These are phyloP conservation scores for Cystobasidium onofrii DNA, from an alignment of 768 basidiomycete genomes.

Conservation along the genomic window DNA sequence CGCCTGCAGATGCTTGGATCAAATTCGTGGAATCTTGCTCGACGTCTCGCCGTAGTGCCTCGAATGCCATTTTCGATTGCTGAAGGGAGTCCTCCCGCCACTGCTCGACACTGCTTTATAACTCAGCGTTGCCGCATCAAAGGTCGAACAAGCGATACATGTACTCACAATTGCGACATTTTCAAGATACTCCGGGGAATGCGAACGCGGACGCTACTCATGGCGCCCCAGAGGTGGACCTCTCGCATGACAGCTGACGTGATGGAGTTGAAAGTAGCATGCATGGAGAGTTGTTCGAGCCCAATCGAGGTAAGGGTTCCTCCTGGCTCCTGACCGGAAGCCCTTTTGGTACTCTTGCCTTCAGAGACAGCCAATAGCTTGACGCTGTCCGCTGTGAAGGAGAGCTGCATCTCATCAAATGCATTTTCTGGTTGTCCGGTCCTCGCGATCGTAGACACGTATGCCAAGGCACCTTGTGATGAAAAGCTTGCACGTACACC, in stretches of 20 bases:
- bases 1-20: too few species aligned
- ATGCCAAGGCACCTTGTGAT: background rate
- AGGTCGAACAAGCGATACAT: too few species aligned
- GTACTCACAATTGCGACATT: slow-evolving; percentile 27
- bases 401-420: background rate
- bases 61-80: slow-evolving; percentile 45
- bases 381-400: background rate
- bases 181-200: slow-evolving; percentile 24
- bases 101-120: slow-evolving; percentile 60
- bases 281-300: background rate
- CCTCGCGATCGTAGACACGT: background rate
- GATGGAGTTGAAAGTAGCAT: background rate
- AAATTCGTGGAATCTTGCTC: slow-evolving; percentile 5
- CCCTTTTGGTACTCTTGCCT: background rate
- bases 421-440: background rate
- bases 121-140: background rate
- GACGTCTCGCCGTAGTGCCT: slow-evolving; percentile 33
- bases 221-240: background rate
- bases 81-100: slow-evolving; percentile 75
- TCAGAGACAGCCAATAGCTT: background rate
- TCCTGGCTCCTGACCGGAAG: background rate
- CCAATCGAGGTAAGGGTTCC: background rate
- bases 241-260: background rate
- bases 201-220: background rate
- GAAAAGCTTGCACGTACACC: background rate